Evolutionary conservation across 1,139 yeast species (phyloP).

Genomic region (Diutina rugosa): DNA sequence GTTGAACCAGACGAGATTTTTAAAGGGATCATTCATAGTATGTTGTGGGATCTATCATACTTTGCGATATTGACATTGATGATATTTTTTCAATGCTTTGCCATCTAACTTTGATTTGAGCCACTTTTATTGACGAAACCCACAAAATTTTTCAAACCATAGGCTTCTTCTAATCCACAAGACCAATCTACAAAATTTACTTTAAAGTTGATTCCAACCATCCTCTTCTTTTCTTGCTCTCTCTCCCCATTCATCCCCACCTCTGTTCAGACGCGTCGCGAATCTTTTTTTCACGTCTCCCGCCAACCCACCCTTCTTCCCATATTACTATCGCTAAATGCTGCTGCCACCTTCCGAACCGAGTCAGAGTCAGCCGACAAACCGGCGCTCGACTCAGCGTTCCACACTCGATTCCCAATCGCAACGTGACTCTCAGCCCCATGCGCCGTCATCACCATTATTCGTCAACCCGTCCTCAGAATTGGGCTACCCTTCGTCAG

Average conservation of each 20-base stretch:
- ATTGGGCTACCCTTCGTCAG: not conserved
- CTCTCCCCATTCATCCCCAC: not conserved
- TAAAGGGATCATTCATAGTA: no score
- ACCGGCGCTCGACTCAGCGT: not conserved
- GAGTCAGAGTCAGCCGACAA: slow-evolving; percentile 1
- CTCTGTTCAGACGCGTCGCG: not conserved
- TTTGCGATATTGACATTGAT: no score
- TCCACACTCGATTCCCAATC: not conserved
- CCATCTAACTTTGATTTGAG: no score
- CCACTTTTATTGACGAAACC: no score
- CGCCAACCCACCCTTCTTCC: not conserved
- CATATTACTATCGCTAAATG: not conserved
- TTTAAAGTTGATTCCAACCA: no score
- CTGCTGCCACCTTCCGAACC: not conserved
- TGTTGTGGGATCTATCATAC: no score
- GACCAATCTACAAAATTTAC: no score
- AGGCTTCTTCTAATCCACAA: no score
- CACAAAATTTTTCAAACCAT: no score
- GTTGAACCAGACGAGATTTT: not conserved
- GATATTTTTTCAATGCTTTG: no score
- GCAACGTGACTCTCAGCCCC: not conserved
- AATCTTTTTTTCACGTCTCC: not conserved
- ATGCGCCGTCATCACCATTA: not conserved
- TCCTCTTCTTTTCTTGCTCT: not conserved
- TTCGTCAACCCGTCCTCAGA: not conserved